Evolutionary conservation across 2,329 filamentous ascomycete species (phyloP), one percentile per base, ranked within the genome.

Genomic region (Colletotrichum theobromicola): DNA sequence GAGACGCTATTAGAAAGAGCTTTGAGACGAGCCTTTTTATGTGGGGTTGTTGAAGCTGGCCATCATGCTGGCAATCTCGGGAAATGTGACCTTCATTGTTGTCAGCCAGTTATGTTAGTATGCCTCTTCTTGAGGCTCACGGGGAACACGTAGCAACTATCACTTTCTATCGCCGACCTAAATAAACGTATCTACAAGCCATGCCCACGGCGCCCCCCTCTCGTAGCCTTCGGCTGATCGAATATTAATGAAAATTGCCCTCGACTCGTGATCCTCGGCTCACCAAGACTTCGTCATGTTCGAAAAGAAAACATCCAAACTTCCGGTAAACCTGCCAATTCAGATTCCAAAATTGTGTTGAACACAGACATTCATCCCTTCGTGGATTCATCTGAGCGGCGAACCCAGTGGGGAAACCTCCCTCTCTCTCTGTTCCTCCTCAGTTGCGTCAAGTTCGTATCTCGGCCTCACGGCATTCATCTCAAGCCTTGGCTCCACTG

Each of bases 191-290:
- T 46, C 4, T 46, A 46, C 42, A 7, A 1, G 5, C 2, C 2
- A 46, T 46, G n/a, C 5, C n/a, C 21, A n/a, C 4, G 4, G 42
- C 18, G 3, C 42, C 21, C 21, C 9, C 42, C 42, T n/a, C 42
- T 21, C n/a, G 8, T 42, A 42, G 37, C 37, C 37, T 42, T n/a
- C n/a, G n/a, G n/a, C n/a, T 46, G 42, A 46, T 18, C n/a, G 16
- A 5, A 18, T n/a, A 8, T 46, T 0, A 4, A 21, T 46, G 18
- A 21, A 21, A 21, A 46, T 3, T n/a, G 2, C 42, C n/a, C 42
- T 50, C 21, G n/a, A 21, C 21, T 0, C n/a, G 42, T 50, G 0
- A n/a, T 0, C n/a, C 42, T 0, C 13, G 5, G 1, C 42, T 21
- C 13, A 57, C 6, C 24, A 1, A 57, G 13, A 5, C 21, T 57